These are phyloP conservation scores for Apostasia ramifera DNA, from an alignment of 106 monocot genomes.

Conservation along the genomic window DNA sequence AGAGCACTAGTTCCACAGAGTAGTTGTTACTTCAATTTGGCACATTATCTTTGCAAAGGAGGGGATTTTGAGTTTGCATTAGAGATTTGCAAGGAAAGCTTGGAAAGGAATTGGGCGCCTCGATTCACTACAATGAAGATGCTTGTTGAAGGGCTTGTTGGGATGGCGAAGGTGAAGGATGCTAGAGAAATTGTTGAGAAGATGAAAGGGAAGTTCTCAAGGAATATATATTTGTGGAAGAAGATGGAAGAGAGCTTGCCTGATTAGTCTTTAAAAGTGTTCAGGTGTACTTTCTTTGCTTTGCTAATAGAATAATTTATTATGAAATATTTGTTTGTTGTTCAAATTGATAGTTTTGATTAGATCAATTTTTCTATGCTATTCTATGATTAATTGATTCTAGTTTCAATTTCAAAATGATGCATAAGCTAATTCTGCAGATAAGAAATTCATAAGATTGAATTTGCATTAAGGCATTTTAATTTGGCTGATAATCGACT, in stretches of 20 bases:
- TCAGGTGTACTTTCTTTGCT: neutral
- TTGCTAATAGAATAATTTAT: no score
- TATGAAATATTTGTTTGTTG: no score
- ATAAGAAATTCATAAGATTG: no score
- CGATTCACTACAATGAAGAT: constrained; percentile 30
- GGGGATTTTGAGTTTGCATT: constrained; percentile 32
- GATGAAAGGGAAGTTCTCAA: constrained; percentile 29
- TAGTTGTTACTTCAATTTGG: constrained; percentile 30
- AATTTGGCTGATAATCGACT: no score
- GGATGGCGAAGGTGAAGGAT: constrained; percentile 17
- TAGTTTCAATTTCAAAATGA: no score
- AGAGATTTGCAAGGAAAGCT: constrained; percentile 32
- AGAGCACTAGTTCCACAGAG: constrained; percentile 26
- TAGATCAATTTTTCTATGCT: no score
- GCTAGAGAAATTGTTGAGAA: constrained; percentile 23
- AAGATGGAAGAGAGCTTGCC: constrained; percentile 28
- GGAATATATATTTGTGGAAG: constrained; percentile 26
- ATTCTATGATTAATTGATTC: no score
- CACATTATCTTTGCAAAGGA: constrained; percentile 30
- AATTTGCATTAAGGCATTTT: no score
- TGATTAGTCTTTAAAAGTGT: neutral
- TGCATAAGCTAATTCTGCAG: no score
- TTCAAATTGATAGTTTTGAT: no score
- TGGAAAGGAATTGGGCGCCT: constrained; percentile 55
- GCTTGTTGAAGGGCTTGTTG: constrained; percentile 33